phyloP scores from a whole-genome alignment of 768 basidiomycete genomes.

The Hygrophorus russula region DNA sequence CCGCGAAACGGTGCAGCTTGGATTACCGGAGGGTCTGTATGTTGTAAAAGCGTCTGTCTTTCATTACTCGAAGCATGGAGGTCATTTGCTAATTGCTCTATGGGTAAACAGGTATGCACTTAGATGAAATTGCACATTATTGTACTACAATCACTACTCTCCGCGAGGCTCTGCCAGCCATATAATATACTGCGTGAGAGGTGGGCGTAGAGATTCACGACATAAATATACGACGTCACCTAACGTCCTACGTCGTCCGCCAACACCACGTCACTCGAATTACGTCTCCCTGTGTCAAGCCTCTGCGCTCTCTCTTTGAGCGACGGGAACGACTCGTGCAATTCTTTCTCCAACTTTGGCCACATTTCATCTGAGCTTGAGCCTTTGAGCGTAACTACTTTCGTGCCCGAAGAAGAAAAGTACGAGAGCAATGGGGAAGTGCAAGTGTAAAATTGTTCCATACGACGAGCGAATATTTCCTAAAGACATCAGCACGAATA shows the following conservation, averaged over 20 bases:
- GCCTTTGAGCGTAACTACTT: constrained; percentile 54
- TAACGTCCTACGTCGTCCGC: constrained; percentile 16
- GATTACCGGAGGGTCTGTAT: constrained; percentile 74
- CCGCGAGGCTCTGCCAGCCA: no score
- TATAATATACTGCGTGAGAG: neutral
- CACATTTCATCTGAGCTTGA: constrained; percentile 83
- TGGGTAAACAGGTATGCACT: constrained; percentile 41
- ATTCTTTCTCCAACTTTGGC: constrained; percentile 62
- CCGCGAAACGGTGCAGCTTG: constrained; percentile 67
- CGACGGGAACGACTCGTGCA: constrained; percentile 46
- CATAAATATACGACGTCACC: constrained; percentile 2
- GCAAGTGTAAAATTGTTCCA: constrained; percentile 65
- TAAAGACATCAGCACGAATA: constrained; percentile 17
- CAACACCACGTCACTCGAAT: constrained; percentile 44
- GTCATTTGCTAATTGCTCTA: neutral
- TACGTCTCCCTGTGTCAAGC: constrained; percentile 31
- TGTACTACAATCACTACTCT: no score
- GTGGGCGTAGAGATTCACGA: neutral
- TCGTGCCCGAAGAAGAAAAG: constrained; percentile 30
- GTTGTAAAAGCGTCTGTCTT: constrained; percentile 71
- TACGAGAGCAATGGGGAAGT: constrained; percentile 77
- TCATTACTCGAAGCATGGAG: neutral
- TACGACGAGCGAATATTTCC: constrained; percentile 71
- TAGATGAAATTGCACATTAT: constrained; percentile 19
- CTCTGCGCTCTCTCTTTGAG: constrained; percentile 39